Base-by-base conservation (phyloP, 495 filamentous ascomycete species). In the Paragyromitra xinjiangensis region DNA sequence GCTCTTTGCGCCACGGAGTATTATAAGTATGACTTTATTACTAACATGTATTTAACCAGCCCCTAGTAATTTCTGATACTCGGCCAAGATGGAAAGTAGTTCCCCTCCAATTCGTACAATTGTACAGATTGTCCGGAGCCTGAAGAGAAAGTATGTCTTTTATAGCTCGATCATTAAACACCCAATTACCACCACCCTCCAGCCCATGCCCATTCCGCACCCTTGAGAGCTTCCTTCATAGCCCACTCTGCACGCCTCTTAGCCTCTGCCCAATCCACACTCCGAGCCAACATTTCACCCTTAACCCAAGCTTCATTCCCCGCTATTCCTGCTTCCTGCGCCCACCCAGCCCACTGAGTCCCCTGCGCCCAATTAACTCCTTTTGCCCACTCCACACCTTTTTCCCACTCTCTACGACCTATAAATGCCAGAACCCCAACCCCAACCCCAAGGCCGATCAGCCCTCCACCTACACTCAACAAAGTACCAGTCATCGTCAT, bases 401-500 rank as follows among this genome's bases (percentile, higher is more conserved):
- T 19, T 3, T 24, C 71, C 70, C 70, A 65, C 7, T 65, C 69
- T 9, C 4, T 14, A 14, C 14, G 22, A 50, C 29, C 12, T 0
- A 39, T 12, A 3, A 40, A 40, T 0, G 12, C 14, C 11, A 51
- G 12, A 34, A 3, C 2, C 44, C 42, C 42, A 1, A 7, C 26
- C 1, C 0, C 24, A 2, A n/a, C 44, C 6, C 64, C 64, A 5
- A 51, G 24, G 16, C 22, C 44, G 51, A 66, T 51, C 24, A 66
- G 6, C 12, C 0, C 12, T 0, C 66, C 66, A 14, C 66, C 48
- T 6, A 55, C 50, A 39, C 16, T 16, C 26, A 14, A 3, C 2
- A 68, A 26, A 4, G 7, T 19, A 16, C 70, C 61, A 12, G 11
- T 69, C 51, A 45, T 39, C 0, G 71, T 86, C 84, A 79, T 77